Conservation (phyloP, 768 basidiomycete species). For the Mycena epipterygia region DNA sequence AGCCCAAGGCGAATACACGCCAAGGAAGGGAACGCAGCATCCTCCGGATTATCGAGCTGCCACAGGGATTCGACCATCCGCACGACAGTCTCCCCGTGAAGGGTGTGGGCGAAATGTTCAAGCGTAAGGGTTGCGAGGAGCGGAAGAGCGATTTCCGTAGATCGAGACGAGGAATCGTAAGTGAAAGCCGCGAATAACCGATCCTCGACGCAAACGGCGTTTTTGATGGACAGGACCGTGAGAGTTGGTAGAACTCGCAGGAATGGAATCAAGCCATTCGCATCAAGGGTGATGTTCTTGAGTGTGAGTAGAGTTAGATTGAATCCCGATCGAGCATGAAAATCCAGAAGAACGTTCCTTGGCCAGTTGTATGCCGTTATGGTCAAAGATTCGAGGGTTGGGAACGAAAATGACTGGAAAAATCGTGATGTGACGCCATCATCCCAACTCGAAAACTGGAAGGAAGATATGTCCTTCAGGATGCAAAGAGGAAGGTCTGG, state of each 20-base stretch:
- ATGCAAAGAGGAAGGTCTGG: not conserved
- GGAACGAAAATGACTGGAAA: not conserved
- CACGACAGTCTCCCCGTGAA: not conserved
- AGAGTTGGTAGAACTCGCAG: not conserved
- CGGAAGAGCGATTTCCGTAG: not conserved
- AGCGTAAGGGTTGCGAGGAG: not conserved
- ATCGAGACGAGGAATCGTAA: not conserved
- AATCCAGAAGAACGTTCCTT: not conserved
- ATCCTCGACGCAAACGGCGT: not conserved
- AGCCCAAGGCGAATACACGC: not conserved
- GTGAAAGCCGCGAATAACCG: not conserved
- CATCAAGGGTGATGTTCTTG: not conserved
- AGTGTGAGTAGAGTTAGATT: not conserved
- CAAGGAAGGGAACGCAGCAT: not conserved
- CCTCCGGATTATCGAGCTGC: no score
- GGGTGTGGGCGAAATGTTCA: not conserved
- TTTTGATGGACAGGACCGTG: not conserved
- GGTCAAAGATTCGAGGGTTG: not conserved
- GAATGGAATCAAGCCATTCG: not conserved
- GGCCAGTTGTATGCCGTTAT: not conserved
- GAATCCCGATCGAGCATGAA: not conserved
- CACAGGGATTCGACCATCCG: not conserved
- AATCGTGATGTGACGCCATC: not conserved
- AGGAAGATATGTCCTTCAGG: not conserved
- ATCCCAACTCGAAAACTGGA: not conserved